These are phyloP conservation scores for Platismatia glauca DNA, from an alignment of 495 filamentous ascomycete genomes.

Conservation along the genomic window DNA sequence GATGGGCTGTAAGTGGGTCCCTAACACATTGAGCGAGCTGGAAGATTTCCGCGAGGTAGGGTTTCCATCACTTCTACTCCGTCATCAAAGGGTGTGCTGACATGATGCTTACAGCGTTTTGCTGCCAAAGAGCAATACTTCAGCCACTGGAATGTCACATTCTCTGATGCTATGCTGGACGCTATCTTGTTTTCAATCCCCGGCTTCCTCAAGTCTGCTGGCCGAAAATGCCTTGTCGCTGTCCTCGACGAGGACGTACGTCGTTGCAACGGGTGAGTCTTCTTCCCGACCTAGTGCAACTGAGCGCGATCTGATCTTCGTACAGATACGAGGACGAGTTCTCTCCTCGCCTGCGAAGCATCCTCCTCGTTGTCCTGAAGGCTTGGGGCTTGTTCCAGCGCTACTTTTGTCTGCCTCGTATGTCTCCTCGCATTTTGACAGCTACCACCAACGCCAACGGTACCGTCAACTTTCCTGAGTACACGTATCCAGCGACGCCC, in stretches of 20 bases:
- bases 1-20: conserved; percentile 22
- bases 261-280: conserved; percentile 16
- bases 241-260: conserved; percentile 20
- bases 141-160: conserved; percentile 11
- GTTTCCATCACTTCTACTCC: not conserved
- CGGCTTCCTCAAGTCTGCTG: conserved; percentile 11
- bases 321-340: conserved; percentile 10
- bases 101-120: not conserved
- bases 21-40: conserved; percentile 15
- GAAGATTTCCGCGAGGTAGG: conserved; percentile 14
- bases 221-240: conserved; percentile 17
- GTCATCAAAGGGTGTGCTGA: not conserved
- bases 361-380: conserved; percentile 11
- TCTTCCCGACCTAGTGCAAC: not conserved
- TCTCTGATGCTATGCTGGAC: conserved; percentile 19
- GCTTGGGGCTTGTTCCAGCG: conserved; percentile 13
- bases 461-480: conserved; percentile 14
- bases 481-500: conserved; percentile 15
- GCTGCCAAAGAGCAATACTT: conserved; percentile 9
- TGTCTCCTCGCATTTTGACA: conserved; percentile 12
- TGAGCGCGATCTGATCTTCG: not conserved
- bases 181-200: conserved; percentile 18
- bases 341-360: conserved; percentile 5
- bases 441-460: conserved; percentile 13
- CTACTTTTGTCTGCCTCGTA: conserved; percentile 17